These are phyloP conservation scores for Nitzschia sp. DNA, from an alignment of 108 stramenopile genomes.

Conservation along the genomic window DNA sequence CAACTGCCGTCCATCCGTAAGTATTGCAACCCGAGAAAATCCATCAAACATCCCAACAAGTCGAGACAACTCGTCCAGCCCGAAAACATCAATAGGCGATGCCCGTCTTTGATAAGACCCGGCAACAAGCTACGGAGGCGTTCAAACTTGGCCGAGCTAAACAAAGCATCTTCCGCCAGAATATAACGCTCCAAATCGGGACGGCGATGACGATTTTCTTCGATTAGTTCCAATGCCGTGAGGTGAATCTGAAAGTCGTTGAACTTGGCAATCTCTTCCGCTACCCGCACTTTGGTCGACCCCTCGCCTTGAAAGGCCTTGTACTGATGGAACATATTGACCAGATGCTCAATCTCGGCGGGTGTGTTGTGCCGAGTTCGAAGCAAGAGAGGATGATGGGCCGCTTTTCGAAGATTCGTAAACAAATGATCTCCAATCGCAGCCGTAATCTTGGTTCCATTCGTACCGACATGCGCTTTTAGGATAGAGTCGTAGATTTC, in stretches of 20 bases:
- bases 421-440: slow-evolving; percentile 84
- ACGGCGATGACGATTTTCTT: slow-evolving; percentile 55
- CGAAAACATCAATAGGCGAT: slow-evolving; percentile 84
- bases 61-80: slow-evolving; percentile 89
- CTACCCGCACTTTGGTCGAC: slow-evolving; percentile 63
- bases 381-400: slow-evolving; percentile 93
- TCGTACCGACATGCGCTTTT: slow-evolving; percentile 32
- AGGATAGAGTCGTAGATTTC: slow-evolving; percentile 39
- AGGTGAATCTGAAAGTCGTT: slow-evolving; percentile 88
- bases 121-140: slow-evolving; percentile 60
- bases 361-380: slow-evolving; percentile 67
- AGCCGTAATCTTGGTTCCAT: slow-evolving; percentile 27
- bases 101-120: slow-evolving; percentile 50
- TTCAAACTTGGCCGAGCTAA: slow-evolving; percentile 75
- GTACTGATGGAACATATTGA: slow-evolving; percentile 47
- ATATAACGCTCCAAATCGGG: slow-evolving; percentile 52
- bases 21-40: slow-evolving; percentile 56
- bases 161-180: slow-evolving; percentile 59
- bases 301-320: slow-evolving; percentile 80
- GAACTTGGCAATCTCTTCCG: slow-evolving; percentile 76
- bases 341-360: slow-evolving; percentile 54
- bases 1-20: slow-evolving; percentile 81
- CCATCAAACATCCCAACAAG: slow-evolving; percentile 75
- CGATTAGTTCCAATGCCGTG: slow-evolving; percentile 69
- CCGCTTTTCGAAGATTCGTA: slow-evolving; percentile 93